These are phyloP conservation scores for Trichosanthes truncata DNA, from an alignment of 306 rosid genomes.

Conservation along the genomic window DNA sequence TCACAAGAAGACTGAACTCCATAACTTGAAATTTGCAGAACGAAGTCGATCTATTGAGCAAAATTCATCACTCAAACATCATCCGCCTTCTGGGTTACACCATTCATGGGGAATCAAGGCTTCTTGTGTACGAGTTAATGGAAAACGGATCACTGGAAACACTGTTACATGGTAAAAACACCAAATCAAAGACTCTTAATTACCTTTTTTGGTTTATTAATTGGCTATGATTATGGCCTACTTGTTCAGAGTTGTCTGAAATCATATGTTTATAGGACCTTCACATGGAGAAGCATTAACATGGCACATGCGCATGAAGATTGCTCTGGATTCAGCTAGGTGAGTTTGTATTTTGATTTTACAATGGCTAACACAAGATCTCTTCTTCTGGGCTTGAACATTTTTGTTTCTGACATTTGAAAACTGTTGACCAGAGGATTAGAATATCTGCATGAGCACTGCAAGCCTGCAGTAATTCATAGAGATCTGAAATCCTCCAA, in stretches of 20 bases:
- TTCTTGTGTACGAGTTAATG: slow-evolving; percentile 77
- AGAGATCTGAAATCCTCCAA: slow-evolving; percentile 96
- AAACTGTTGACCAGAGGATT: slow-evolving; percentile 60
- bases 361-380: background rate
- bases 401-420: slow-evolving; percentile 19
- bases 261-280: slow-evolving; percentile 39
- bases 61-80: slow-evolving; percentile 68
- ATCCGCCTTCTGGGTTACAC: slow-evolving; percentile 69
- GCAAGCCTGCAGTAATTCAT: slow-evolving; percentile 76
- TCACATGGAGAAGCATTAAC: slow-evolving; percentile 72
- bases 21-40: slow-evolving; percentile 49
- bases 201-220: background rate
- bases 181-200: background rate
- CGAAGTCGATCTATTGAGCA: slow-evolving; percentile 67
- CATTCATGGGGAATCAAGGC: slow-evolving; percentile 37
- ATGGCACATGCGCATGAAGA: slow-evolving; percentile 91
- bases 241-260: background rate
- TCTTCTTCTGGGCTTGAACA: background rate
- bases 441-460: slow-evolving; percentile 84
- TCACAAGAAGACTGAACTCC: background rate
- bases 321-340: slow-evolving; percentile 95
- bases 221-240: background rate
- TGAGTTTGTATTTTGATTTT: slow-evolving; percentile 18
- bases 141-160: slow-evolving; percentile 79
- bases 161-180: slow-evolving; percentile 64